Evolutionary conservation across 2,329 filamentous ascomycete species (phyloP).

Genomic region (Alternaria conjuncta): DNA sequence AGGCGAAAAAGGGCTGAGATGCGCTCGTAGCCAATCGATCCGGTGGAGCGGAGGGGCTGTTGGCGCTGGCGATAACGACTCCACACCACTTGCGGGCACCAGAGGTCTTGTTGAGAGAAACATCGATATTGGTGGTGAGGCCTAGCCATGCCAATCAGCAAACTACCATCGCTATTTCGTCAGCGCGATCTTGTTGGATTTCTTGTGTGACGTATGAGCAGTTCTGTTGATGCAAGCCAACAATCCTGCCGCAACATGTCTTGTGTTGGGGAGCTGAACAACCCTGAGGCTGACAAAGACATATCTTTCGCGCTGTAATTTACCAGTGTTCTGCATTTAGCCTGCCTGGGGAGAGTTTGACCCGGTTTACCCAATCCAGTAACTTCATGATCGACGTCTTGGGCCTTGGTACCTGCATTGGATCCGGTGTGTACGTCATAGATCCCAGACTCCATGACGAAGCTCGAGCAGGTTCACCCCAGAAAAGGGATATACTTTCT

Average conservation of each 20-base stretch:
- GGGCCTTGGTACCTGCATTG: constrained; percentile 16
- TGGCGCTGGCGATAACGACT: constrained; percentile 1
- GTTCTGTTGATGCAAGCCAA: background rate
- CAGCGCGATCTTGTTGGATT: background rate
- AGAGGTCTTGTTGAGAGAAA: constrained; percentile 1
- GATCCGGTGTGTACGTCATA: constrained; percentile 13
- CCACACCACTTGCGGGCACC: background rate
- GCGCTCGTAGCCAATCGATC: background rate
- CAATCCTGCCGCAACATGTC: background rate
- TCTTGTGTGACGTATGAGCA: background rate
- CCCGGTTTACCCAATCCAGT: constrained; percentile 9
- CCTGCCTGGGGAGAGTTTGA: background rate
- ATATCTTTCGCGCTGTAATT: background rate
- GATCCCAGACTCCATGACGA: background rate
- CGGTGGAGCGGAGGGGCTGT: background rate
- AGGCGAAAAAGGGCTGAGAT: background rate
- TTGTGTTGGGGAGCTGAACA: background rate
- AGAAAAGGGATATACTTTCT: constrained; percentile 6
- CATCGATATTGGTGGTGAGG: background rate
- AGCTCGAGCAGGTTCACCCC: constrained; percentile 1
- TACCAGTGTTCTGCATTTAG: constrained; percentile 3
- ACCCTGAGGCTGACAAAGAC: background rate
- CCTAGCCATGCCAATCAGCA: background rate
- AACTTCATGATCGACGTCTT: constrained; percentile 9
- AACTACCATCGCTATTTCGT: background rate